Conservation (phyloP, 2,329 filamentous ascomycete species). For the Pleoardoris graminearum region DNA sequence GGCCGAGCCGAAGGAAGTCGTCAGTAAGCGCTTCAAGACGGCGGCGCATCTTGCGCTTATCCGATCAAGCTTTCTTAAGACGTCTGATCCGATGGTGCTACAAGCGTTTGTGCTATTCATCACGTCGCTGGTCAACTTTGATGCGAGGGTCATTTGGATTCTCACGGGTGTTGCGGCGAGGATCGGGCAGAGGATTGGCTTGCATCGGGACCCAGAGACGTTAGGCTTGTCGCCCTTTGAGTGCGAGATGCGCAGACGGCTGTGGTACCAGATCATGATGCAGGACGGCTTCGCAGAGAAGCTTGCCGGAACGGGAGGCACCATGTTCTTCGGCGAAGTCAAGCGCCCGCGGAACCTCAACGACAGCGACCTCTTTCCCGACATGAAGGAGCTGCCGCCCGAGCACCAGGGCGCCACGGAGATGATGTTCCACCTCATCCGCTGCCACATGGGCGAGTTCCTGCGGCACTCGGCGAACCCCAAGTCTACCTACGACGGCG, state of each 20-base stretch:
- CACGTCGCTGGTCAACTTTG: constrained; percentile 50
- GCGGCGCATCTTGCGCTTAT: constrained; percentile 67
- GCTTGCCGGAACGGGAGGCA: constrained; percentile 53
- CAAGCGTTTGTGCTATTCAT: constrained; percentile 71
- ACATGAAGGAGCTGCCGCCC: constrained; percentile 49
- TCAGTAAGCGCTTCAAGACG: constrained; percentile 59
- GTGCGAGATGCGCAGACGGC: constrained; percentile 56
- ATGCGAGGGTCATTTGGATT: constrained; percentile 63
- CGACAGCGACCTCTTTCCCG: constrained; percentile 52
- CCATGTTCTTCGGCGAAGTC: constrained; percentile 54
- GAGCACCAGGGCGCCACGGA: constrained; percentile 52
- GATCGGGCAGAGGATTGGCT: constrained; percentile 62
- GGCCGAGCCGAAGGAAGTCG: constrained; percentile 54
- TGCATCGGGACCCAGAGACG: constrained; percentile 61
- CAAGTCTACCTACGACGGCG: constrained; percentile 27
- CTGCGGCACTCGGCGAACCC: constrained; percentile 28
- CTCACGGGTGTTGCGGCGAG: constrained; percentile 65
- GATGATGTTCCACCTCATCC: constrained; percentile 54
- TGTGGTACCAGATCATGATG: constrained; percentile 67
- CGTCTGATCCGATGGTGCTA: constrained; percentile 65
- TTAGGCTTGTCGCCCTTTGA: constrained; percentile 61
- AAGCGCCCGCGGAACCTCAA: constrained; percentile 57
- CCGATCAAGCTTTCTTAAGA: constrained; percentile 68
- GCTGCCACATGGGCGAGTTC: constrained; percentile 49
- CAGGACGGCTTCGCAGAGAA: constrained; percentile 61